Evolutionary conservation across 345 rosid species (phyloP).

Genomic region (Lenwebbia sp.): DNA sequence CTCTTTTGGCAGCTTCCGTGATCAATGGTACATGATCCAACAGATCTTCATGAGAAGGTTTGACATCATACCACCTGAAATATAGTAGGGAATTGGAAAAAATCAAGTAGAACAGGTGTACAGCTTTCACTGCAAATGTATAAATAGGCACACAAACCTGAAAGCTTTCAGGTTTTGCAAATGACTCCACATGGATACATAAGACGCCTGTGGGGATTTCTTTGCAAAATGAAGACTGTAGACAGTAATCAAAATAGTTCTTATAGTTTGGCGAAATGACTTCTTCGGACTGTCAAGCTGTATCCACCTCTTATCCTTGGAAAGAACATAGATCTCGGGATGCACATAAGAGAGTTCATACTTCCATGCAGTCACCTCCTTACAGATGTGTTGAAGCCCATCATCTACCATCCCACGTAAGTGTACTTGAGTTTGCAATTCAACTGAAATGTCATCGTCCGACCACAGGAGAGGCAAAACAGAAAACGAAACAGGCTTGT

Average conservation of each 20-base stretch:
- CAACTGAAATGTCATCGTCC: not conserved
- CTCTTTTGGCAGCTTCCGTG: slow-evolving; percentile 33
- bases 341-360: slow-evolving; percentile 18
- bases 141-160: slow-evolving; percentile 8
- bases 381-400: slow-evolving; percentile 25
- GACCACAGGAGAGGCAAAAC: slow-evolving; percentile 27
- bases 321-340: slow-evolving; percentile 22
- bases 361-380: slow-evolving; percentile 32
- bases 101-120: not conserved
- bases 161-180: slow-evolving; percentile 11
- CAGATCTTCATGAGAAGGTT: slow-evolving; percentile 41
- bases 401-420: slow-evolving; percentile 19
- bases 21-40: slow-evolving; percentile 33
- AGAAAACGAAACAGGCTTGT: slow-evolving; percentile 17
- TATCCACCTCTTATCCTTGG: slow-evolving; percentile 21
- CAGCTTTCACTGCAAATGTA: not conserved
- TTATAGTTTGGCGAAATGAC: slow-evolving; percentile 11
- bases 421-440: slow-evolving; percentile 5
- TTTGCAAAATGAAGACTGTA: slow-evolving; percentile 28
- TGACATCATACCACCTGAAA: slow-evolving; percentile 24
- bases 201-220: slow-evolving; percentile 13
- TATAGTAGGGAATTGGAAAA: not conserved
- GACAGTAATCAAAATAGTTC: slow-evolving; percentile 22
- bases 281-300: slow-evolving; percentile 27
- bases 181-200: slow-evolving; percentile 19